Percentiles rank a stretch among this genome's conserved stretches.
Evolutionary conservation across 176 grass and related monocot species (phyloP).

Genomic region (Juncus effusus): DNA sequence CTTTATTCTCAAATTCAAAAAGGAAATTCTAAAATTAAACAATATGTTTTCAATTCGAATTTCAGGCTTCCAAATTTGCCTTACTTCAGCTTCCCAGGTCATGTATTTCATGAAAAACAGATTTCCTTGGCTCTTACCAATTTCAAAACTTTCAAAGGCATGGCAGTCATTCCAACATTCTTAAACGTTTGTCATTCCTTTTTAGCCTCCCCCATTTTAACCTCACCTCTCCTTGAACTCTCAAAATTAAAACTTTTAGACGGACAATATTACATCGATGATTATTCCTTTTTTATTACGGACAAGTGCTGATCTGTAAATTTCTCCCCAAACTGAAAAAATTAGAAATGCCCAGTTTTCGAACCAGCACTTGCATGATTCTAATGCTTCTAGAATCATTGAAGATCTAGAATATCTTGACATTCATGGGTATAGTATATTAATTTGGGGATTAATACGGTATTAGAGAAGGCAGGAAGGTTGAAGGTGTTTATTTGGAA

Average conservation of each 20-base stretch:
- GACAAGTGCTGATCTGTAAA: no score
- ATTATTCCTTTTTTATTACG: not conserved
- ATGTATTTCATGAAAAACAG: not conserved
- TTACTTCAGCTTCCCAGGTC: not conserved
- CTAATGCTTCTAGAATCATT: not conserved
- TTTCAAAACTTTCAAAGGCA: slow-evolving; percentile 1
- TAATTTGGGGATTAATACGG: not conserved
- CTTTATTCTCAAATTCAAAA: no score
- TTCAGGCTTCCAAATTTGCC: slow-evolving; percentile 4
- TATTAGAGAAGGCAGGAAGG: not conserved
- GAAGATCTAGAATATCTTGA: slow-evolving; percentile 2
- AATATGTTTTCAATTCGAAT: not conserved
- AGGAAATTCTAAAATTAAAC: no score
- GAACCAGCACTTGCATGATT: not conserved
- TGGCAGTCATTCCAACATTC: not conserved
- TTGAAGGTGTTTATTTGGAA: not conserved
- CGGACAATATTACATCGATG: not conserved
- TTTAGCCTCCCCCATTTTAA: not conserved
- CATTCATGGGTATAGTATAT: not conserved
- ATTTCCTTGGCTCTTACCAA: not conserved
- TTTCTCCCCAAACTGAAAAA: slow-evolving; percentile 1
- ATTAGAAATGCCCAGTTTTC: not conserved
- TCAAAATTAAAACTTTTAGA: not conserved
- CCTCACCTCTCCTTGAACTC: not conserved
- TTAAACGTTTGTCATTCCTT: no score